Percentiles rank a stretch among this genome's conserved stretches.
Evolutionary conservation across 495 filamentous ascomycete species (phyloP).

Genomic region (Penicillium egyptiacum): DNA sequence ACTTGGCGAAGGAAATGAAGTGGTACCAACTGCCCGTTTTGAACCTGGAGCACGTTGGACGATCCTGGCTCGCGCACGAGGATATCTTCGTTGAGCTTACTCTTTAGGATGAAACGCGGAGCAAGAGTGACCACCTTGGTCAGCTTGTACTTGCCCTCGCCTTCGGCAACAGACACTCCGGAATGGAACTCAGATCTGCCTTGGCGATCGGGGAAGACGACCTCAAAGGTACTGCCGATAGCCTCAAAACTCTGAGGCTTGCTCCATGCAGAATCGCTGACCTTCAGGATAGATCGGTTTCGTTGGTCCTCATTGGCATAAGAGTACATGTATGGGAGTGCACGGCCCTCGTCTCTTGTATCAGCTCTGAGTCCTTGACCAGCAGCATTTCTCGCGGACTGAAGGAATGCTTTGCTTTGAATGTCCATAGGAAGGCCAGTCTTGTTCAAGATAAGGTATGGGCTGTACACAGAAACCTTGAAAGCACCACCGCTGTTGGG

Average conservation of each 20-base stretch:
- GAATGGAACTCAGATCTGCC: slow-evolving; percentile 82
- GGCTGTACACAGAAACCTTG: slow-evolving; percentile 88
- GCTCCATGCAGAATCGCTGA: slow-evolving; percentile 90
- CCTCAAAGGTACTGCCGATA: slow-evolving; percentile 88
- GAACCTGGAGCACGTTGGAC: slow-evolving; percentile 73
- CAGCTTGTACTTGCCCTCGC: slow-evolving; percentile 96
- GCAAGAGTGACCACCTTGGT: slow-evolving; percentile 93
- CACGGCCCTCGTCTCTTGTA: slow-evolving; percentile 50
- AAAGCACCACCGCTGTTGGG: slow-evolving; percentile 94
- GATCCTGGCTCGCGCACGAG: slow-evolving; percentile 88
- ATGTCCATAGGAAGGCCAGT: slow-evolving; percentile 88
- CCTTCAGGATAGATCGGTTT: slow-evolving; percentile 82
- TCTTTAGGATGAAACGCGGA: slow-evolving; percentile 91
- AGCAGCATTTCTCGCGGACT: slow-evolving; percentile 75
- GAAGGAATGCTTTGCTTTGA: slow-evolving; percentile 82
- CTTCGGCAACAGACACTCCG: slow-evolving; percentile 82
- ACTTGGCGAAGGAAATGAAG: slow-evolving; percentile 81
- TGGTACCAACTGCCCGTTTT: slow-evolving; percentile 72
- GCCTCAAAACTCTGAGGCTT: slow-evolving; percentile 97
- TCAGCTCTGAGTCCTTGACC: slow-evolving; percentile 66
- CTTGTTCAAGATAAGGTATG: slow-evolving; percentile 92
- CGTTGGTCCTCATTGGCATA: slow-evolving; percentile 80
- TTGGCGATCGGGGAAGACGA: slow-evolving; percentile 69
- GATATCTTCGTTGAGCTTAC: slow-evolving; percentile 83
- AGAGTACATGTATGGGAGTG: slow-evolving; percentile 93